Evolutionary conservation across 2,329 filamentous ascomycete species (phyloP), one percentile per base, ranked within the genome.

Genomic region (Fusarium nisikadoi): DNA sequence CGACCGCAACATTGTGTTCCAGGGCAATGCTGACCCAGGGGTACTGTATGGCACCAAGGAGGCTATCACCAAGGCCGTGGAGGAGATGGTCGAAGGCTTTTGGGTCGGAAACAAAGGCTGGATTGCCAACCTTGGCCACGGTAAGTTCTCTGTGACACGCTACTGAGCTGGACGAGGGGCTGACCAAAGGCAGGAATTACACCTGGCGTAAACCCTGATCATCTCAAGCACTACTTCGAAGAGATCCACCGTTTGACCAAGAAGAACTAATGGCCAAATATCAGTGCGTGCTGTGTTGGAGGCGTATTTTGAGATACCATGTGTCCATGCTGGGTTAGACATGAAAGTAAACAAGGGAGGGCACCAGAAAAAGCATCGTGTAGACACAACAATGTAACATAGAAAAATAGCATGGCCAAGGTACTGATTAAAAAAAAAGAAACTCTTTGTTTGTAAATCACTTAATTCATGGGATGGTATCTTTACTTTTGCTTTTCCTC

Each of bases 111-210:
- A 94, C 83, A 91, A 95, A 81, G 94, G 95, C 43, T 99, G 96
- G 95, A 98, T 99, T 76, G 94, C 93, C 52, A 99, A 99, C 81
- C 87, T 99, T 70, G 96, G 96, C 13, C 96, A 99, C 80, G 96
- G 96, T 93, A 88, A 78, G 90, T 82, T 47, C 43, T 55, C 16
- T 23, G 29, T 13, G 41, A 47, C 31, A 52, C 20, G 36, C 25
- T 14, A 42, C 20, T 38, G 46, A 39, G 13, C 45, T 47, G 52
- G 19, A 38, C 38, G 14, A 42, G 25, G 47, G 58, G 55, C 72
- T 77, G 39, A 77, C 35, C 25, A 3, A 52, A 27, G 29, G 8
- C 77, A 96, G 94, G 94, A 68, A 94, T 99, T 72, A 99, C 96
- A 36, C 96, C 96, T 2, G 92, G 95, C 72, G 96, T 99, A 59